A percentile compares a stretch with the other conserved stretches of the same genome.
Conservation (phyloP, 1,284 basidiomycete genomes). For the Cutaneotrichosporon curvatum region DNA sequence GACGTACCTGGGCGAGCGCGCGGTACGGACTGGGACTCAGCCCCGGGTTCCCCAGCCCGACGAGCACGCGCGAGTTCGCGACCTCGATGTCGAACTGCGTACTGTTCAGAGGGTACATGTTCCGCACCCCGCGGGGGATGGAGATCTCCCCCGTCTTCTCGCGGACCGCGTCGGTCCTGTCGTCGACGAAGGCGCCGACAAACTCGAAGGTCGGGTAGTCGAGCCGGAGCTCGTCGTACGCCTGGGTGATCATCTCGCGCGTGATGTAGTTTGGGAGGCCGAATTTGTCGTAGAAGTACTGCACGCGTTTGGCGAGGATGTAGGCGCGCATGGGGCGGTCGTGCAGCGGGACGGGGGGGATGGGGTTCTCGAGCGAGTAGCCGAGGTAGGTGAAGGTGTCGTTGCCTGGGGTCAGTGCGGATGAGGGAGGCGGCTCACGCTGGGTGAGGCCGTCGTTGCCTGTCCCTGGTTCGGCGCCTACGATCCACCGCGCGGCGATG, state of each 20-base stretch:
- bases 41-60: constrained; percentile 21
- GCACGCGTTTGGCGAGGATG: constrained; percentile 18
- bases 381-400: constrained; percentile 1
- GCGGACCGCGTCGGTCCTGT: constrained; percentile 1
- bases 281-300: constrained; percentile 15
- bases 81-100: constrained; percentile 10
- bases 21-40: constrained; percentile 19
- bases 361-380: constrained; percentile 9
- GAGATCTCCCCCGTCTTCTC: neutral
- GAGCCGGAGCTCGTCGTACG: constrained; percentile 10
- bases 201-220: constrained; percentile 24
- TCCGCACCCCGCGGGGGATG: constrained; percentile 14
- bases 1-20: constrained; percentile 2
- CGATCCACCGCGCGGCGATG: constrained; percentile 20
- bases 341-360: neutral
- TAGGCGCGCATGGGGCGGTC: constrained; percentile 18
- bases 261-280: neutral
- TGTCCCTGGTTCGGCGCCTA: constrained; percentile 6
- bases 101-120: constrained; percentile 15
- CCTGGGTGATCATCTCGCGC: constrained; percentile 12
- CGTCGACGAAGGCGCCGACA: constrained; percentile 14
- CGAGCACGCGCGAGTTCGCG: constrained; percentile 14
- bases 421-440: neutral
- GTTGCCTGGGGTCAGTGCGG: neutral
- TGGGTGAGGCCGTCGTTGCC: neutral